A percentile compares a stretch with the other conserved stretches of the same genome.
Conservation (phyloP, 1,284 basidiomycete species). For the Ceraceosorus guamensis region DNA sequence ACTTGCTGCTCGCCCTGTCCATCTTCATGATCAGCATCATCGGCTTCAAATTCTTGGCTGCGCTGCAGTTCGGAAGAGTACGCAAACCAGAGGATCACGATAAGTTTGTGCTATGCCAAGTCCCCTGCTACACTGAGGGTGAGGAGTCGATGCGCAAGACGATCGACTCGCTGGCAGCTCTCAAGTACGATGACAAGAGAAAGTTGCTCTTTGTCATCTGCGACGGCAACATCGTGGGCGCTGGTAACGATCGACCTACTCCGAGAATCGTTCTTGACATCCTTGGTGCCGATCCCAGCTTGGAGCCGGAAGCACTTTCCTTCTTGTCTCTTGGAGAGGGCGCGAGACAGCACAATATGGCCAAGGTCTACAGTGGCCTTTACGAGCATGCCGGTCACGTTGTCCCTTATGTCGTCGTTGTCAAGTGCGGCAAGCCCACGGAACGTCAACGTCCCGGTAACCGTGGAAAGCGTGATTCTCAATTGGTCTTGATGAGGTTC, state of each 20-base stretch:
- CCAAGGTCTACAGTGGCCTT: constrained; percentile 91
- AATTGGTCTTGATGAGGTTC: constrained; percentile 93
- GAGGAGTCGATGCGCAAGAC: constrained; percentile 77
- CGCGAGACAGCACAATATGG: constrained; percentile 94
- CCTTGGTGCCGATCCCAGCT: constrained; percentile 82
- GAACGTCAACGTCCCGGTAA: constrained; percentile 90
- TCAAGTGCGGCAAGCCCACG: constrained; percentile 91
- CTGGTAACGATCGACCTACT: constrained; percentile 62
- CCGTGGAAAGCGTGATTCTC: constrained; percentile 63
- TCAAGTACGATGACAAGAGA: constrained; percentile 97
- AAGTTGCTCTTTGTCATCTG: constrained; percentile 91
- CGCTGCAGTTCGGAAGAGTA: constrained; percentile 74
- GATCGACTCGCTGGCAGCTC: constrained; percentile 84
- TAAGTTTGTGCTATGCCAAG: constrained; percentile 97
- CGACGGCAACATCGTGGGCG: constrained; percentile 97
- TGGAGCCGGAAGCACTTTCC: constrained; percentile 87
- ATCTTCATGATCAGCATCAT: constrained; percentile 91
- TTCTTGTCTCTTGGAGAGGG: constrained; percentile 92
- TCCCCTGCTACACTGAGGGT: constrained; percentile 96
- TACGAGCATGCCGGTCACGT: constrained; percentile 93
- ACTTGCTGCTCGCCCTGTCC: constrained; percentile 82
- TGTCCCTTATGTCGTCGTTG: constrained; percentile 91
- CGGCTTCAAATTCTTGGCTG: constrained; percentile 95
- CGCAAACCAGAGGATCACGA: constrained; percentile 91
- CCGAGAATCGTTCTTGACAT: constrained; percentile 86